A percentile compares a stretch with the other conserved stretches of the same genome.
phyloP scores from a whole-genome alignment of 495 filamentous ascomycete genomes.

The Hyaloscypha hepaticicola region DNA sequence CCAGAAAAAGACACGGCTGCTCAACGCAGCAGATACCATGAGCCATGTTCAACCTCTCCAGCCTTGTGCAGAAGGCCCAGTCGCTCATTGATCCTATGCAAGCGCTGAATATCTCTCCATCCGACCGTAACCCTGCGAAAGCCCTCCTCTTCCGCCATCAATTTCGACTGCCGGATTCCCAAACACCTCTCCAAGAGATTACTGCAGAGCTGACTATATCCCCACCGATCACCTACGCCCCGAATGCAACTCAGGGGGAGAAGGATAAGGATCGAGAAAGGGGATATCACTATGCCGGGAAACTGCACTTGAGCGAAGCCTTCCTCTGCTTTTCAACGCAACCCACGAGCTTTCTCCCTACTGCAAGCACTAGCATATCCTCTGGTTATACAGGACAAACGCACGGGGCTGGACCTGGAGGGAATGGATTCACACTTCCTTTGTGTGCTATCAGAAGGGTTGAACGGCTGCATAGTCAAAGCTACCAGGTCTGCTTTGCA shows the following conservation, averaged over 20 bases:
- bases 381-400: slow-evolving; percentile 84
- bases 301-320: slow-evolving; percentile 88
- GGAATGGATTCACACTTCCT: slow-evolving; percentile 95
- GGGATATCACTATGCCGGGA: slow-evolving; percentile 88
- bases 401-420: slow-evolving; percentile 86
- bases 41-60: slow-evolving; percentile 76
- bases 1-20: not conserved
- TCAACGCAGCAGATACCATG: slow-evolving; percentile 31
- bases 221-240: slow-evolving; percentile 46
- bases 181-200: slow-evolving; percentile 92
- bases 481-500: slow-evolving; percentile 55
- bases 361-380: slow-evolving; percentile 71
- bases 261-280: slow-evolving; percentile 57
- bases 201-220: slow-evolving; percentile 90
- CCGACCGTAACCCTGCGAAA: slow-evolving; percentile 82
- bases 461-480: slow-evolving; percentile 87
- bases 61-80: slow-evolving; percentile 91
- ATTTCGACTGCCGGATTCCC: slow-evolving; percentile 89
- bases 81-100: slow-evolving; percentile 86
- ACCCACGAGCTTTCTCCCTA: slow-evolving; percentile 78
- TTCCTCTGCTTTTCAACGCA: slow-evolving; percentile 96
- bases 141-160: slow-evolving; percentile 91
- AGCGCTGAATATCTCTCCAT: slow-evolving; percentile 62
- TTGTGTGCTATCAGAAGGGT: slow-evolving; percentile 88
- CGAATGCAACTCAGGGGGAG: slow-evolving; percentile 56